Conservation (phyloP, 2,329 filamentous ascomycete genomes). For the Aspergillus persii region DNA sequence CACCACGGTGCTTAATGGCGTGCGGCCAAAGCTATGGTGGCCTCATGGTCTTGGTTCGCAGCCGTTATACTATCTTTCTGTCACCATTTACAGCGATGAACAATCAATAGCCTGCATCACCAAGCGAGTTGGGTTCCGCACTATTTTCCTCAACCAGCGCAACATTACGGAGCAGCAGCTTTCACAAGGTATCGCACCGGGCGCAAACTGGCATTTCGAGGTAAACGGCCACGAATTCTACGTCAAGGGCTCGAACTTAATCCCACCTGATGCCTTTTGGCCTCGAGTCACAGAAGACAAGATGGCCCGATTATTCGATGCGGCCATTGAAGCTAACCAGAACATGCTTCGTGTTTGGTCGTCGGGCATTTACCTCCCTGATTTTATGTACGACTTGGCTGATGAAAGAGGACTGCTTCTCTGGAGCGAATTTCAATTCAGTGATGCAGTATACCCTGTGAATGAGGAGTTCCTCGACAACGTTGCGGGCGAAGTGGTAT, state of each 20-base stretch:
- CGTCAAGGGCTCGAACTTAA: constrained; percentile 63
- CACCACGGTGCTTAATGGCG: constrained; percentile 41
- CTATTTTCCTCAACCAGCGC: constrained; percentile 58
- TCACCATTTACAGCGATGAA: constrained; percentile 44
- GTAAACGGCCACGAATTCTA: constrained; percentile 65
- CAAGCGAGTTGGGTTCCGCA: constrained; percentile 60
- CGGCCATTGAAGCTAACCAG: constrained; percentile 58
- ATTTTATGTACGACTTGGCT: constrained; percentile 63
- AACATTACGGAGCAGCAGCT: constrained; percentile 55
- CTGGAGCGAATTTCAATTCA: constrained; percentile 64
- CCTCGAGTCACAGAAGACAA: constrained; percentile 54
- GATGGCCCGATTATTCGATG: constrained; percentile 55
- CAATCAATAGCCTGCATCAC: constrained; percentile 44
- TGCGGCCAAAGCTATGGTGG: constrained; percentile 59
- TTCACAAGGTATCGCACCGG: constrained; percentile 54
- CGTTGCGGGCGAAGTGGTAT: constrained; percentile 54
- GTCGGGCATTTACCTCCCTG: constrained; percentile 58
- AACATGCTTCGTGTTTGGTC: constrained; percentile 66
- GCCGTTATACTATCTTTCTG: constrained; percentile 56
- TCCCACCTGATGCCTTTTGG: constrained; percentile 63
- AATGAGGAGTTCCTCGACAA: constrained; percentile 56
- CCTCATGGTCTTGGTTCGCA: constrained; percentile 57
- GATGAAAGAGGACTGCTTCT: constrained; percentile 61
- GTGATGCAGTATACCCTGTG: constrained; percentile 59
- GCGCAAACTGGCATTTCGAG: constrained; percentile 64